phyloP scores from a whole-genome alignment of 2,329 filamentous ascomycete species.

The Hymenoscyphus infarciens region DNA sequence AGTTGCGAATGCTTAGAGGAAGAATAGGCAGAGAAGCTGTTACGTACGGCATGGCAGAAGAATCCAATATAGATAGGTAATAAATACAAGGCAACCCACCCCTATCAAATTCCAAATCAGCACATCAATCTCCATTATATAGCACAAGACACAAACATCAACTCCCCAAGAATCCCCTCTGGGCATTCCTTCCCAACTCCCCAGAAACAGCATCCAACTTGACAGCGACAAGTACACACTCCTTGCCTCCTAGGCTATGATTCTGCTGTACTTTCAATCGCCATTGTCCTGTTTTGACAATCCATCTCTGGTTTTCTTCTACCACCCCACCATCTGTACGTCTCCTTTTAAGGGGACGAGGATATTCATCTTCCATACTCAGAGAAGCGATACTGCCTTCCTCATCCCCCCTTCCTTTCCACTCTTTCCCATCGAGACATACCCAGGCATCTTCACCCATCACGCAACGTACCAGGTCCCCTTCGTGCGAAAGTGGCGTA shows the following conservation, averaged over 20 bases:
- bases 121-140: not conserved
- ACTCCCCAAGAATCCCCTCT: constrained; percentile 52
- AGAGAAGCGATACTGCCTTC: constrained; percentile 16
- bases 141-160: not conserved
- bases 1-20: too few relatives aligned
- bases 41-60: not conserved
- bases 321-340: constrained; percentile 11
- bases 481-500: constrained; percentile 59
- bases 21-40: not conserved
- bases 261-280: constrained; percentile 64
- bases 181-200: constrained; percentile 63
- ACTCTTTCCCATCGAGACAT: constrained; percentile 51
- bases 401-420: constrained; percentile 7
- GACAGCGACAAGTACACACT: constrained; percentile 71
- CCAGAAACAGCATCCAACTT: constrained; percentile 70
- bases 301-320: constrained; percentile 45
- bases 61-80: not conserved
- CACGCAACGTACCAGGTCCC: constrained; percentile 60
- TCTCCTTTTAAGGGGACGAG: constrained; percentile 16
- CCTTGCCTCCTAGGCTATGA: constrained; percentile 44
- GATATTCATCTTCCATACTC: constrained; percentile 10
- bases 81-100: not conserved
- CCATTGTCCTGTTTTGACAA: constrained; percentile 68
- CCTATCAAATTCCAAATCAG: not conserved
- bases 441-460: constrained; percentile 60